A percentile compares a stretch with the other conserved stretches of the same genome.
Evolutionary conservation across 257 asterid species (phyloP).

Genomic region (Catharanthus roseus): DNA sequence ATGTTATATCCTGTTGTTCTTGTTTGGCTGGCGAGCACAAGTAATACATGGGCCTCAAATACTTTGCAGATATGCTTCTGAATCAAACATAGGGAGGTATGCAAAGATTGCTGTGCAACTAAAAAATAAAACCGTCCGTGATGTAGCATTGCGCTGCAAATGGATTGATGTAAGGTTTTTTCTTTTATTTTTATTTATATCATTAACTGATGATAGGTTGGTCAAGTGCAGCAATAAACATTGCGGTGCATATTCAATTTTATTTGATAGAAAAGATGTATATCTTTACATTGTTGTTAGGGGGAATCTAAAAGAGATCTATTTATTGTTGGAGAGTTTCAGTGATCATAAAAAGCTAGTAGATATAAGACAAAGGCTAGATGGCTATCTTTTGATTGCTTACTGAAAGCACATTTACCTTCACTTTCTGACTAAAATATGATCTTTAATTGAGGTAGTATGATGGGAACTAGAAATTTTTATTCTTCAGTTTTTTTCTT

Average conservation of each 20-base stretch:
- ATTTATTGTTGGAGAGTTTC: background rate
- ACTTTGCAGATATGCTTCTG: constrained; percentile 66
- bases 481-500: background rate
- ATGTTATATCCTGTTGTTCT: background rate
- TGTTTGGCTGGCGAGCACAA: background rate
- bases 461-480: background rate
- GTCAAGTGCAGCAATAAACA: background rate
- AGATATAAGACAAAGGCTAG: background rate
- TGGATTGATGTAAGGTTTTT: constrained; percentile 81
- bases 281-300: background rate
- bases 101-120: constrained; percentile 83
- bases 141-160: constrained; percentile 91
- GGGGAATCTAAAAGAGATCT: background rate
- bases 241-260: background rate
- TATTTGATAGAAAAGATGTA: background rate
- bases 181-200: background rate
- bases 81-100: constrained; percentile 65
- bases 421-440: background rate
- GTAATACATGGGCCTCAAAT: constrained; percentile 10
- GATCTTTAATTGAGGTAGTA: background rate
- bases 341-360: background rate
- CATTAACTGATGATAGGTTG: background rate
- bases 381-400: background rate
- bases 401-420: background rate
- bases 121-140: constrained; percentile 80